Evolutionary conservation across 2,329 filamentous ascomycete species (phyloP), one percentile per base, ranked within the genome.

Genomic region (Colletotrichum tabaci): DNA sequence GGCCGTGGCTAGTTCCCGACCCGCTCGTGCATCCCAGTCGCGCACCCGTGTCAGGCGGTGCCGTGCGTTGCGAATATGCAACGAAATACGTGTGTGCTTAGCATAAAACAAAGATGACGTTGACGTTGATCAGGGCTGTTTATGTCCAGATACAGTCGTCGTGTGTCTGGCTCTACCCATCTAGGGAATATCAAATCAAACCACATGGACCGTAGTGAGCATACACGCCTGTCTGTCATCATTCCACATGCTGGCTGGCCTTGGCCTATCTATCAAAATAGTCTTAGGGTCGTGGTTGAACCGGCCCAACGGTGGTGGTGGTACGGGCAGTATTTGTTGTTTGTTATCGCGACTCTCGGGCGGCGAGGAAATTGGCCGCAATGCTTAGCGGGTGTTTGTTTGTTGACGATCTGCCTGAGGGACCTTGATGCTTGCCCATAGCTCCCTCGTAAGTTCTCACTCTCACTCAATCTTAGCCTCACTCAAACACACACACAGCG

Each of bases 331-430:
- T 26, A 26, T 62, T 15, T 62, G 2, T 7, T 52, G 38, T 62
- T 52, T 26, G 47, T 26, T 26, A 42, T 52, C 35, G 30, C 9
- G 30, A 4, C 35, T n/a, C 44, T 49, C 26, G 18, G 58, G 7
- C 26, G 30, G 4, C 9, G 6, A 46, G 21, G 40, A 46, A 40
- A 26, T 30, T 16, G 21, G 21, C n/a, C 15, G 30, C 8, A 18
- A 21, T 12, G 18, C 15, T 30, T 13, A 15, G 30, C 35, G 18
- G 44, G 46, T 44, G 50, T 56, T 58, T 71, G 60, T 67, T 52
- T 57, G 60, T 64, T 64, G 40, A 52, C 60, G n/a, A 26, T 26
- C n/a, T 49, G 12, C 2, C 18, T 10, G 6, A 18, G 46, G 18
- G 21, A 66, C 16, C 15, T 18, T 23, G 13, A 23, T 46, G n/a